Evolutionary conservation across 306 rosid genomes (phyloP).

Genomic region (Spatholobus suberectus): DNA sequence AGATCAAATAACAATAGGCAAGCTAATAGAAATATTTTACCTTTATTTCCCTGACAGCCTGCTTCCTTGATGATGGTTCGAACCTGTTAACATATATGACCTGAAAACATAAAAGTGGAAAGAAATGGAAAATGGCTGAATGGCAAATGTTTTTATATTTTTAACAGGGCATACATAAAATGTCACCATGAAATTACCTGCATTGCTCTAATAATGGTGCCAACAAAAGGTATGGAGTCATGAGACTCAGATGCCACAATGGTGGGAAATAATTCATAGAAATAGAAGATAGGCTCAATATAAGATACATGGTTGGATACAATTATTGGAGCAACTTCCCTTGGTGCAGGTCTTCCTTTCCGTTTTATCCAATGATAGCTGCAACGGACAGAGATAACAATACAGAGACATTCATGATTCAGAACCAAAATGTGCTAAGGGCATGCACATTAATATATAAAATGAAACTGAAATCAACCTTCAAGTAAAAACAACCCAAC

Average conservation of each 20-base stretch:
- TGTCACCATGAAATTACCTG: constrained; percentile 63
- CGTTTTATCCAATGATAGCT: constrained; percentile 98
- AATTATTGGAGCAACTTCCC: constrained; percentile 85
- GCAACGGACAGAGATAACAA: constrained; percentile 43
- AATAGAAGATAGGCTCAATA: constrained; percentile 94
- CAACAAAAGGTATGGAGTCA: constrained; percentile 90
- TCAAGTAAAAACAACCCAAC: constrained; percentile 9
- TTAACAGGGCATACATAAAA: constrained; percentile 33
- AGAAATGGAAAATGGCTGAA: constrained; percentile 29
- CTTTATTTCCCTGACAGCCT: constrained; percentile 88
- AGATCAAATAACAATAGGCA: constrained; percentile 30
- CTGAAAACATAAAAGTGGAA: constrained; percentile 54
- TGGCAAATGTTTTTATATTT: neutral
- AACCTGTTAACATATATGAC: constrained; percentile 92
- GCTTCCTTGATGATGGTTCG: constrained; percentile 79
- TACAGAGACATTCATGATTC: neutral
- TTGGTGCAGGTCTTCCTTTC: constrained; percentile 92
- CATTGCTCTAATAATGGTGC: constrained; percentile 98
- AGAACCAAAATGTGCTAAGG: constrained; percentile 24
- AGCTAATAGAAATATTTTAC: constrained; percentile 71
- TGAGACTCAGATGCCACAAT: constrained; percentile 98
- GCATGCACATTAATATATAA: neutral
- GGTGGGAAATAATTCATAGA: constrained; percentile 89
- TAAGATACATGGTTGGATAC: constrained; percentile 96
- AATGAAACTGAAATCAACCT: constrained; percentile 16